Percentiles rank a stretch among this genome's conserved stretches.
phyloP scores from a whole-genome alignment of 768 basidiomycete genomes.

The Mycena kentingensis region DNA sequence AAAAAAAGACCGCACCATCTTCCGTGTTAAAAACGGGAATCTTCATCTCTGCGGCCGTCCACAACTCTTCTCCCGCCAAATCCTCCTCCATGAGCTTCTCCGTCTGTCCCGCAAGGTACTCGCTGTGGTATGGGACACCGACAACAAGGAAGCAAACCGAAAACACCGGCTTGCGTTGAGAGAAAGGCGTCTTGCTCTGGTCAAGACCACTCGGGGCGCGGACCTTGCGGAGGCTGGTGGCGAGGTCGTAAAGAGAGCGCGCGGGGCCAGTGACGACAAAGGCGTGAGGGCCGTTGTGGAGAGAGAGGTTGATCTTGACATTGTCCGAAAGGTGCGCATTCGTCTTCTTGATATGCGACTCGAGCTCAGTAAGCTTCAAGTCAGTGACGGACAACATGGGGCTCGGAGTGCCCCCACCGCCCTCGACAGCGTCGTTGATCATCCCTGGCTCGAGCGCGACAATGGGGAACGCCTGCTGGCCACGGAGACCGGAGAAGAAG shows the following conservation, averaged over 20 bases:
- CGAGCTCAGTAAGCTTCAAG: slow-evolving; percentile 70
- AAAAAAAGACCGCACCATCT: slow-evolving; percentile 62
- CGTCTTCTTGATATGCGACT: slow-evolving; percentile 81
- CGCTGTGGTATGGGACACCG: slow-evolving; percentile 94
- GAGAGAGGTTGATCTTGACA: slow-evolving; percentile 79
- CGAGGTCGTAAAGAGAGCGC: slow-evolving; percentile 90
- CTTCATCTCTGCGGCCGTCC: slow-evolving; percentile 65
- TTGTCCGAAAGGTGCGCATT: slow-evolving; percentile 81
- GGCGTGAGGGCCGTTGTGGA: slow-evolving; percentile 88
- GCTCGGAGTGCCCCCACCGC: slow-evolving; percentile 89
- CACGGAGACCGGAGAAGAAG: slow-evolving; percentile 93
- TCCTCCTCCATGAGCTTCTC: slow-evolving; percentile 76
- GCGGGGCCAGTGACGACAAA: slow-evolving; percentile 94
- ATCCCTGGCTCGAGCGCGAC: slow-evolving; percentile 86
- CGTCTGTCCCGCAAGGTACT: slow-evolving; percentile 73
- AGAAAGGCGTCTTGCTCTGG: slow-evolving; percentile 92
- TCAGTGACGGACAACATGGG: slow-evolving; percentile 94
- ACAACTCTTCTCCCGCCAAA: slow-evolving; percentile 75
- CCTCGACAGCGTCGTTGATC: slow-evolving; percentile 83
- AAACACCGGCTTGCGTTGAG: slow-evolving; percentile 93
- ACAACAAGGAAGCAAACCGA: slow-evolving; percentile 93
- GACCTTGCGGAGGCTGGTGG: slow-evolving; percentile 86
- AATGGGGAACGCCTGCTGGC: slow-evolving; percentile 92
- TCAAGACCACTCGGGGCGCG: slow-evolving; percentile 85
- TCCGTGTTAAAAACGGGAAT: slow-evolving; percentile 95